A percentile compares a stretch with the other conserved stretches of the same genome.
phyloP scores from a whole-genome alignment of 352 stramenopile genomes.

The Discostella stelligera region DNA sequence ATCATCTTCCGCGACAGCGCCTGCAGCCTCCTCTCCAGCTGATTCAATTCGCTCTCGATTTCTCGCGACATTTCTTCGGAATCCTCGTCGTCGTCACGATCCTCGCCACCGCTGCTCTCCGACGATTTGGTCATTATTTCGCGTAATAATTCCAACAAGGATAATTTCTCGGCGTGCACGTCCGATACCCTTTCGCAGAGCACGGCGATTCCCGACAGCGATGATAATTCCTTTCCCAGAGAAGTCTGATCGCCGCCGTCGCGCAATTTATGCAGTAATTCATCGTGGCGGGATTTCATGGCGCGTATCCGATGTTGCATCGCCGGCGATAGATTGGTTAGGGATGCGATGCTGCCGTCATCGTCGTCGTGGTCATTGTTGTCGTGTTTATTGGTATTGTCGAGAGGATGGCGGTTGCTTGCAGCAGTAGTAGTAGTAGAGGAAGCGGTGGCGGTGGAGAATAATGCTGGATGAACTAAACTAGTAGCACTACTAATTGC shows the following conservation, averaged over 20 bases:
- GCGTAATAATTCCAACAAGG: slow-evolving; percentile 59
- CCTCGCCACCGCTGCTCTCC: background rate
- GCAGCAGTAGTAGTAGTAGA: background rate
- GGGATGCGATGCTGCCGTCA: slow-evolving; percentile 13
- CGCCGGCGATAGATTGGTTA: slow-evolving; percentile 14
- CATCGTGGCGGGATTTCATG: slow-evolving; percentile 57
- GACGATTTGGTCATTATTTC: slow-evolving; percentile 23
- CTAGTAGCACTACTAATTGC: too few relatives aligned
- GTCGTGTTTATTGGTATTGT: slow-evolving; percentile 3
- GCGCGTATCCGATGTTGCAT: slow-evolving; percentile 21
- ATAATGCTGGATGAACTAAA: background rate
- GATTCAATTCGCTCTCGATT: slow-evolving; percentile 58
- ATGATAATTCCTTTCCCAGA: slow-evolving; percentile 62
- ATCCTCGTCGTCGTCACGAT: slow-evolving; percentile 10
- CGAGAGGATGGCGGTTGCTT: background rate
- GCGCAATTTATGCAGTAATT: slow-evolving; percentile 45
- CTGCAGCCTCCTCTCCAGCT: slow-evolving; percentile 22
- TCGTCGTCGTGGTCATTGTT: slow-evolving; percentile 7
- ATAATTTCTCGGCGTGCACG: slow-evolving; percentile 52
- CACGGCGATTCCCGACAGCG: slow-evolving; percentile 28
- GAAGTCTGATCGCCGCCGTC: slow-evolving; percentile 40
- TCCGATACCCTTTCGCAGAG: slow-evolving; percentile 44
- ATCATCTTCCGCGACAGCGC: slow-evolving; percentile 56
- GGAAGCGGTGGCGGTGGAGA: background rate
- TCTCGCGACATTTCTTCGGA: slow-evolving; percentile 65